Percentiles rank a stretch among this genome's conserved stretches.
Evolutionary conservation across 2,329 filamentous ascomycete species (phyloP).

Genomic region (Fusarium secorum): DNA sequence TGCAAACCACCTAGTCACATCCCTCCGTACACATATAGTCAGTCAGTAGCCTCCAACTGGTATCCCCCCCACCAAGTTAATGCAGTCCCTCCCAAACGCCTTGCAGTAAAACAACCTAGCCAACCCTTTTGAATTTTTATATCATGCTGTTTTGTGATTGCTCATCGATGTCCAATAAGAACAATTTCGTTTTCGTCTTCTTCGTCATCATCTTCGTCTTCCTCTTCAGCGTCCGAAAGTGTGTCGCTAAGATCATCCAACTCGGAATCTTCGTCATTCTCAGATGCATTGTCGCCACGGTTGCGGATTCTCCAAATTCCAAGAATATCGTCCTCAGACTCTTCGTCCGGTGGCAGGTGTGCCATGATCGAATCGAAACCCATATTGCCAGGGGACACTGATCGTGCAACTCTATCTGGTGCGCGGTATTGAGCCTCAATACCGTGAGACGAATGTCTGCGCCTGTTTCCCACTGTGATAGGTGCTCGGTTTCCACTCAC

Average conservation of each 20-base stretch:
- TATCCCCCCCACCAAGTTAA: slow-evolving; percentile 23
- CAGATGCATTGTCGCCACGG: slow-evolving; percentile 57
- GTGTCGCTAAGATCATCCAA: slow-evolving; percentile 53
- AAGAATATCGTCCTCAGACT: slow-evolving; percentile 64
- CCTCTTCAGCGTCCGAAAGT: slow-evolving; percentile 52
- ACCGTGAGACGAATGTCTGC: slow-evolving; percentile 52
- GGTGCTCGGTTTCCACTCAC: slow-evolving; percentile 19
- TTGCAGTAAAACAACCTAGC: slow-evolving; percentile 27
- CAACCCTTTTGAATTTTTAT: neutral
- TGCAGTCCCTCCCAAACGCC: slow-evolving; percentile 34
- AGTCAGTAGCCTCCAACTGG: slow-evolving; percentile 11
- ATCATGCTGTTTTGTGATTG: slow-evolving; percentile 1
- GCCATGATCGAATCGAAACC: slow-evolving; percentile 40
- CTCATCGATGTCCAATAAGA: slow-evolving; percentile 59
- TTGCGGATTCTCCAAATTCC: slow-evolving; percentile 62
- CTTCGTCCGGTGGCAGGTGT: slow-evolving; percentile 48
- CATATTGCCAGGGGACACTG: slow-evolving; percentile 52
- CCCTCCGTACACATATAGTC: slow-evolving; percentile 15
- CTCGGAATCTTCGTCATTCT: slow-evolving; percentile 58
- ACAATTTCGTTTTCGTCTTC: slow-evolving; percentile 61
- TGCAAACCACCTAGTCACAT: slow-evolving; percentile 18
- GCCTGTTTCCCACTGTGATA: slow-evolving; percentile 40
- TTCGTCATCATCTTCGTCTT: slow-evolving; percentile 61
- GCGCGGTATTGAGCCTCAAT: slow-evolving; percentile 45
- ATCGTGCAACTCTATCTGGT: slow-evolving; percentile 55